Percentiles rank a stretch among this genome's conserved stretches.
phyloP scores from a whole-genome alignment of 805 yeast genomes.

The Ogataea nakhonphanomensis region DNA sequence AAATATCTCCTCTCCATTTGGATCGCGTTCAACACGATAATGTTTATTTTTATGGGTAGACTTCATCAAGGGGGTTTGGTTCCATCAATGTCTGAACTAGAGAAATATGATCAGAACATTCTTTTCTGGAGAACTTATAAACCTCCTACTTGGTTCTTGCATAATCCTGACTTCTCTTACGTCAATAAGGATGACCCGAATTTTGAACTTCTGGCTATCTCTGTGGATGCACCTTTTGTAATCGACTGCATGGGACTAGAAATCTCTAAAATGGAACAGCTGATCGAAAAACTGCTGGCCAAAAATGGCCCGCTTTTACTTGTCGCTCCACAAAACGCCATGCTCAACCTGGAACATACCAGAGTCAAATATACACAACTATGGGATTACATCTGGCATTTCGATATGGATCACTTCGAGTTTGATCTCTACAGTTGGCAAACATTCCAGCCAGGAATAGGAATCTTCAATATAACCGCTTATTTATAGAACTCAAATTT shows the following conservation, averaged over 20 bases:
- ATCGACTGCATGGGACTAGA: slow-evolving; percentile 49
- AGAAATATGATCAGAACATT: slow-evolving; percentile 35
- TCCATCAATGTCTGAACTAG: slow-evolving; percentile 51
- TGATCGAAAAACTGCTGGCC: slow-evolving; percentile 5
- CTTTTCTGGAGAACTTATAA: slow-evolving; percentile 94
- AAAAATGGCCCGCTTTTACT: slow-evolving; percentile 13
- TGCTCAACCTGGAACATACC: slow-evolving; percentile 15
- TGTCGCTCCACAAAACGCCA: slow-evolving; percentile 31
- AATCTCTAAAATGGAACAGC: slow-evolving; percentile 13
- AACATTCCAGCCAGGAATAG: slow-evolving; percentile 62
- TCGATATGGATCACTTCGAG: slow-evolving; percentile 77
- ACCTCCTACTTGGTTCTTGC: slow-evolving; percentile 82
- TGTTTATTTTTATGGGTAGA: slow-evolving; percentile 70
- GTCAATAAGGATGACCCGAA: slow-evolving; percentile 22
- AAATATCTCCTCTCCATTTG: slow-evolving; percentile 40
- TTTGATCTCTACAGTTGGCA: slow-evolving; percentile 34
- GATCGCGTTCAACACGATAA: slow-evolving; percentile 58
- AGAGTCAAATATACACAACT: slow-evolving; percentile 15
- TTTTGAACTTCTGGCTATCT: slow-evolving; percentile 1
- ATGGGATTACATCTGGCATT: slow-evolving; percentile 45
- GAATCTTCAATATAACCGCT: slow-evolving; percentile 40
- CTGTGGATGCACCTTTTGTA: slow-evolving; percentile 25
- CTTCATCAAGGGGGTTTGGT: slow-evolving; percentile 90
- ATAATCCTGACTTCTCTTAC: slow-evolving; percentile 2
- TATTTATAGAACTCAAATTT: slow-evolving; percentile 96